Base-by-base conservation (phyloP, 148 eudicot genomes). In the Linanthus parryae region DNA sequence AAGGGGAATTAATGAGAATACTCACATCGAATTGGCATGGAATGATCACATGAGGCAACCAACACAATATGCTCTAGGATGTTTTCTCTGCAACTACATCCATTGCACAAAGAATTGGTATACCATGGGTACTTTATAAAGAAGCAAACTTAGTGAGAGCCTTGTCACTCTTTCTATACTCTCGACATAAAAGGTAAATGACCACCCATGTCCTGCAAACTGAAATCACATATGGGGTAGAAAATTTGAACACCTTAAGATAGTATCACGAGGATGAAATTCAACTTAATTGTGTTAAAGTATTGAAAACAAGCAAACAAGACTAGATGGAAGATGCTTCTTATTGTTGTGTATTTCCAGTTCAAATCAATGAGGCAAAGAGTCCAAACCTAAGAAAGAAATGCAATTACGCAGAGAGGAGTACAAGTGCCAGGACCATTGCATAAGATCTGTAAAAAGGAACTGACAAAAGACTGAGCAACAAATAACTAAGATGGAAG, bases 361-460 rank as follows among this genome's bases (percentile, higher is more conserved):
- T 9, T 61, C 16, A 29, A 23, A n/a, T 41, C 39, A 3, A 0
- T n/a, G n/a, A n/a, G n/a, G n/a, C n/a, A 8, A 41, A 24, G 37
- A 22, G 20, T 44, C 23, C 70, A 39, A 31, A 86, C 97, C 97
- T 90, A 85, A 55, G 86, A 90, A 59, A 76, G 3, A 40, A 78
- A 82, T 14, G 95, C 84, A 46, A 85, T 85, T 52, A 57, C 72
- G 48, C 95, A 90, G 8, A 90, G 56, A 7, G 97, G 97, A 55
- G 85, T 59, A 70, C 97, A 90, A 39, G 97, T 90, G 51, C 95
- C 95, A 48, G 95, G 95, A 31, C 95, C 97, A 67, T 90, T 90
- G 73, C 95, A 90, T 48, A 90, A 73, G 64, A 86, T 78, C 97
- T 90, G 72, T 22, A 19, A n/a, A n/a, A n/a, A 62, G n/a, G n/a